phyloP scores from a whole-genome alignment of 1,284 basidiomycete species.

The Rhodotorula sp. region DNA sequence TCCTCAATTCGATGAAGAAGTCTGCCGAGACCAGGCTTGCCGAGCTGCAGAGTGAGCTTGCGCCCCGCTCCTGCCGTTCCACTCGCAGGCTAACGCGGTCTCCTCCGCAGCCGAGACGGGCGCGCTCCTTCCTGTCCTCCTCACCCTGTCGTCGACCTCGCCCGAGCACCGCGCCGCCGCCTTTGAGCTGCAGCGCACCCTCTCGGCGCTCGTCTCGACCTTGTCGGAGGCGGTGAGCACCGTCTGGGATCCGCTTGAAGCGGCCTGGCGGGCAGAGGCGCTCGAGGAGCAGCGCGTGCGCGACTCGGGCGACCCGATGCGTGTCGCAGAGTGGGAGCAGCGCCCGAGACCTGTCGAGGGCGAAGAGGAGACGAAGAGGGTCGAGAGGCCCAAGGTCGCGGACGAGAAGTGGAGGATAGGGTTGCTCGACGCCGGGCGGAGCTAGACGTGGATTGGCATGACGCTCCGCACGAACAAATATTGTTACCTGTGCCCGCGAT shows the following conservation, averaged over 20 bases:
- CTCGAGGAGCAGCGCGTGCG: slow-evolving; percentile 20
- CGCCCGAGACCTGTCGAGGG: slow-evolving; percentile 22
- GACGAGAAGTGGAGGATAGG: slow-evolving; percentile 28
- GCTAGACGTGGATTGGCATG: background rate
- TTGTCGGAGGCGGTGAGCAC: slow-evolving; percentile 4
- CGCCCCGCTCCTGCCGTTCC: background rate
- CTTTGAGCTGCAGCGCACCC: slow-evolving; percentile 20
- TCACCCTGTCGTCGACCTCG: slow-evolving; percentile 17
- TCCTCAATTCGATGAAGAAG: slow-evolving; percentile 57
- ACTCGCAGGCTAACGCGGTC: background rate
- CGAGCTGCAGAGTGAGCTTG: slow-evolving; percentile 39
- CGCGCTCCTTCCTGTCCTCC: slow-evolving; percentile 30
- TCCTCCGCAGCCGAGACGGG: slow-evolving; percentile 21
- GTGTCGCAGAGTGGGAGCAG: slow-evolving; percentile 25
- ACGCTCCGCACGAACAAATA: background rate
- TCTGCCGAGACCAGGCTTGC: slow-evolving; percentile 34
- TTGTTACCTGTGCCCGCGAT: background rate
- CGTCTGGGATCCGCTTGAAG: slow-evolving; percentile 33
- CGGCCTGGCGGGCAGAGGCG: slow-evolving; percentile 32
- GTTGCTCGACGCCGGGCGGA: slow-evolving; percentile 9
- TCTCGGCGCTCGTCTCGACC: slow-evolving; percentile 17
- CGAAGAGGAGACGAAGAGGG: slow-evolving; percentile 34
- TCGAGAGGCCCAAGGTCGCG: slow-evolving; percentile 30
- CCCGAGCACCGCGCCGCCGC: slow-evolving; percentile 27
- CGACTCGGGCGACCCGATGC: slow-evolving; percentile 25